Percentiles rank a stretch among this genome's conserved stretches.
Conservation (phyloP, 2,329 filamentous ascomycete species). For the Sarocladium strictum region DNA sequence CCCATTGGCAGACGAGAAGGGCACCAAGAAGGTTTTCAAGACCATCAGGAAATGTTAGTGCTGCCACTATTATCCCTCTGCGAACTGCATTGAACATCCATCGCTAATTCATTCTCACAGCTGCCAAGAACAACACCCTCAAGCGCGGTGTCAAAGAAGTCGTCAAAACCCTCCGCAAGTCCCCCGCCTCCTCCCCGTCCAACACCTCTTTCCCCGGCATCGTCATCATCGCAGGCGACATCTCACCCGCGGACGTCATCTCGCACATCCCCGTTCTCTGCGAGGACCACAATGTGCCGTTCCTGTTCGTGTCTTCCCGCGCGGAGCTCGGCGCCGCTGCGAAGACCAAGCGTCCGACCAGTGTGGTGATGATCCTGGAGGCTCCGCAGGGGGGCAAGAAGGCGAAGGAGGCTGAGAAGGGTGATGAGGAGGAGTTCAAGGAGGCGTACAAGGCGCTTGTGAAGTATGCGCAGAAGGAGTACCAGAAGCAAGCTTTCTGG, state of each 20-base stretch:
- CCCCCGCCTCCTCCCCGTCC: slow-evolving; percentile 61
- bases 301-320: slow-evolving; percentile 88
- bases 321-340: slow-evolving; percentile 91
- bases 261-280: slow-evolving; percentile 95
- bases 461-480: slow-evolving; percentile 62
- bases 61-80: background rate
- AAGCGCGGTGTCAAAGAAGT: slow-evolving; percentile 99
- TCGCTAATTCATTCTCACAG: no score
- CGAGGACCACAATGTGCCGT: slow-evolving; percentile 96
- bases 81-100: slow-evolving; percentile 13
- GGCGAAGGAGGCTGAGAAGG: slow-evolving; percentile 38
- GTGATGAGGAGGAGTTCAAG: slow-evolving; percentile 52
- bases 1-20: slow-evolving; percentile 75
- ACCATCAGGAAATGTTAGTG: slow-evolving; percentile 49
- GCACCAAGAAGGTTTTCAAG: slow-evolving; percentile 56
- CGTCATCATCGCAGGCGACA: slow-evolving; percentile 92
- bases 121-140: slow-evolving; percentile 89
- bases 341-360: slow-evolving; percentile 92
- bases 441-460: slow-evolving; percentile 60
- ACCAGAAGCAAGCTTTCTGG: slow-evolving; percentile 49
- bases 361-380: slow-evolving; percentile 83
- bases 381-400: slow-evolving; percentile 43
- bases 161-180: slow-evolving; percentile 96
- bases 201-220: slow-evolving; percentile 62
- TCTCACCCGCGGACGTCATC: slow-evolving; percentile 98